Percentiles rank a stretch among this genome's conserved stretches.
These are phyloP conservation scores for Penicillium sp. DNA, from an alignment of 2,329 filamentous ascomycete species.

Conservation along the genomic window DNA sequence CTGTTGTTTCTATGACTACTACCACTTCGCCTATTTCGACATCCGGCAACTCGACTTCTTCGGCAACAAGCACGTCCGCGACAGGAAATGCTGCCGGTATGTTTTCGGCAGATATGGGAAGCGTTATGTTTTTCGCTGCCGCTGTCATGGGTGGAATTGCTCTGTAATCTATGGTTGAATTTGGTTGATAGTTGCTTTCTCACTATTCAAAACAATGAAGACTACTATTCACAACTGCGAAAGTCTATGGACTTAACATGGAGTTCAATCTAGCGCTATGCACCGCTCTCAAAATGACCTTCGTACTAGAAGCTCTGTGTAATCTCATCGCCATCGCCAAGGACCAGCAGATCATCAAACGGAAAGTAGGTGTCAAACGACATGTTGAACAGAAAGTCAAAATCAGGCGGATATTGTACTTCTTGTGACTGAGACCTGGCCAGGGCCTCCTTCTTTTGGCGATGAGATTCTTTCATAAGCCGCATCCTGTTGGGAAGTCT, in stretches of 20 bases:
- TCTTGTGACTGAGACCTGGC: conserved; percentile 2
- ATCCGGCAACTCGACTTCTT: conserved; percentile 4
- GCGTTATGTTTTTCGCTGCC: conserved; percentile 16
- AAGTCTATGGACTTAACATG: neutral
- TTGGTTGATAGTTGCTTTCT: too few relatives aligned
- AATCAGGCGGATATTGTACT: conserved; percentile 1
- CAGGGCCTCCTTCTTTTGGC: conserved; percentile 12
- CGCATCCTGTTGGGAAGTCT: conserved; percentile 8
- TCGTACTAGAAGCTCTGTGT: conserved; percentile 31
- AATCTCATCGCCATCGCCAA: conserved; percentile 1
- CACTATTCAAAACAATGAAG: neutral
- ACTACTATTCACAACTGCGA: neutral
- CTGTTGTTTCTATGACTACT: conserved; percentile 6
- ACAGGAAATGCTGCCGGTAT: conserved; percentile 16
- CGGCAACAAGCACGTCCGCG: conserved; percentile 8
- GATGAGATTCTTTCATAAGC: conserved; percentile 19
- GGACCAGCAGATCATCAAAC: conserved; percentile 8
- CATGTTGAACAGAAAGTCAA: conserved; percentile 14
- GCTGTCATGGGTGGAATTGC: conserved; percentile 17
- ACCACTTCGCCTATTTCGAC: conserved; percentile 9
- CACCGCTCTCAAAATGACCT: too few relatives aligned
- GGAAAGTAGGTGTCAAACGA: conserved; percentile 18
- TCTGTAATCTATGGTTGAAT: conserved; percentile 10
- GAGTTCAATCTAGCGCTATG: conserved; percentile 12
- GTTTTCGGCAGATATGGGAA: conserved; percentile 12